Evolutionary conservation across 306 rosid species (phyloP), one percentile per base, ranked within the genome.

Genomic region (Ammopiptanthus mongolicus): DNA sequence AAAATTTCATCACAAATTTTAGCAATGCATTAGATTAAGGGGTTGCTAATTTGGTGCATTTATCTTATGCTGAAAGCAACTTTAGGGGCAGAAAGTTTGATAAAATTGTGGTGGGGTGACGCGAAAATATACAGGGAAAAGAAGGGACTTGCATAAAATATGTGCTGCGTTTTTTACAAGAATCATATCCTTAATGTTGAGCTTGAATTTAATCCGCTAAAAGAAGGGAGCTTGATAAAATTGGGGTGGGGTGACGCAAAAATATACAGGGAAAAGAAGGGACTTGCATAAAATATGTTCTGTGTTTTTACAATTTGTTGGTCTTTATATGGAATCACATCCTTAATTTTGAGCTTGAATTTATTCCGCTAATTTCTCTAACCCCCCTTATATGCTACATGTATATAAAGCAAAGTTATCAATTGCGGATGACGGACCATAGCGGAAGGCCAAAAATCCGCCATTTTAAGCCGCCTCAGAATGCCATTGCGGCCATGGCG

Each of bases 1-100:
- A 90, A 85, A 52, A 10, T 15, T 56, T 39, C 56, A 65, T 46
- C 36, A 53, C 56, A 22, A 2, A 23, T 51, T 60, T 21, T 59
- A 33, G 44, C 17, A 42, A 56, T 76, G 69, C 72, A 25, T 78
- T 56, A 34, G 25, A 22, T 50, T 7, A 33, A 19, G 36, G 47
- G 42, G 39, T 10, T 28, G 36, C 12, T 44, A 47, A 33, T 9
- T n/a, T n/a, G n/a, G 48, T 25, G 52, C 13, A 14, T 5, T 5
- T 41, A 31, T 33, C 65, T 50, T 61, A 3, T 13, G 48, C 12
- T 69, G 47, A 21, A 67, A 48, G 56, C 48, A 72, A n/a, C 44
- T 71, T 21, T 7, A 13, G 13, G 28, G 41, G 41, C n/a, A n/a
- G n/a, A n/a, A n/a, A n/a, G n/a, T n/a, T n/a, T n/a, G n/a, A n/a